Base-by-base conservation (phyloP, 139 green algal species). In the Chlamydomonas applanata region DNA sequence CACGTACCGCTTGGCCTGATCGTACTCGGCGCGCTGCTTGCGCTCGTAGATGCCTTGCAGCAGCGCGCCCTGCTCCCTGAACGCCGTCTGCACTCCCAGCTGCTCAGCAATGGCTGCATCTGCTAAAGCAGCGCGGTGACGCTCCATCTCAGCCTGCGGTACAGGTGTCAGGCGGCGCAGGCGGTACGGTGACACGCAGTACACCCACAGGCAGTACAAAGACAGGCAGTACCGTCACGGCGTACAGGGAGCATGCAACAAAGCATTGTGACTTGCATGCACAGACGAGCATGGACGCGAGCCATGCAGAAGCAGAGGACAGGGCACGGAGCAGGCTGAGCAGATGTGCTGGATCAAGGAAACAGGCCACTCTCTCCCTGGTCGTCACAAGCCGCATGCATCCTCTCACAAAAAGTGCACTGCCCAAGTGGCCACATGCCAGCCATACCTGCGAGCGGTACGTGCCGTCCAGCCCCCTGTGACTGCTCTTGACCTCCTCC, bases 61-160 rank as follows among this genome's bases (percentile, higher is more conserved):
- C 22, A 87, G 81, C 0, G 87, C 78, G 3, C 88, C 89, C 71
- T 92, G 89, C 84, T 95, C 89, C 20, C 90, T 78, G 77, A 96
- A 93, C n/a, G 88, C 90, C 3, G 83, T 94, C 82, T 97, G 92
- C n/a, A 93, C 89, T 72, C 93, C 88, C 32, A 97, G 81, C 86
- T 95, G 91, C 82, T 93, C 89, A 69, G 91, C 89, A 49, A 94
- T 91, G 30, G 86, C 85, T 1, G 86, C 85, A 61, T 94, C 90
- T 34, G 87, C 83, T 35, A 92, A 73, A 81, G 91, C 84, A 19
- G 82, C 77, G 19, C 88, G 74, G 72, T 97, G 89, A 2, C 92
- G 84, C 80, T 97, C 92, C 87, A 92, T 92, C 77, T 97, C 92
- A 11, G 89, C 85, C 67, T 24, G 86, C 78, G 19, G 71, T n/a